Base-by-base conservation (phyloP, 225 moss, liverwort and hornwort species). In the Sphagnum contortum region DNA sequence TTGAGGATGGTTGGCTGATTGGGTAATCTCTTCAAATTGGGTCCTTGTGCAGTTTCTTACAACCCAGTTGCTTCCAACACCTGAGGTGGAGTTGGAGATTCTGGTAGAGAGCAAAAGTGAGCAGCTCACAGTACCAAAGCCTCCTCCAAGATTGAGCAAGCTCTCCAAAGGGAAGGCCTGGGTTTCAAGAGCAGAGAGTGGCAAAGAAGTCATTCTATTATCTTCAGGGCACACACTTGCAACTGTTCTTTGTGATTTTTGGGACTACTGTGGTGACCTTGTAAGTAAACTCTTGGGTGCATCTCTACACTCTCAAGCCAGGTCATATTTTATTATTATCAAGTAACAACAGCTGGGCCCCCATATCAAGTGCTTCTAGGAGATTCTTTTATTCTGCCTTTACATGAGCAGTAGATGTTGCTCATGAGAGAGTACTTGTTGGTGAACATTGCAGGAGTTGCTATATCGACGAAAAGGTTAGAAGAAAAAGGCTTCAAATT, bases 261-360 rank as follows among this genome's bases (percentile, higher is more conserved):
- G 93, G 93, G 93, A 94, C 68, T 84, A 90, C 72, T 72, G 80
- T 68, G 90, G 93, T 11, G 84, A 90, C 81, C 73, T 94, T 83
- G 93, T 94, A 72, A 88, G 87, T 69, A 46, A n/a, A 51, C 69
- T 29, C 29, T 29, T 29, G 29, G 29, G 29, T 29, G 29, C 12
- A 44, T 29, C 29, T 29, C 29, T 29, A 29, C 29, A 29, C 29
- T 29, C 29, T 29, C 29, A 29, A 29, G 29, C 1, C 29, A 29
- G 29, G 29, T 29, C 29, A 29, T 29, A 29, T 29, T 29, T 29
- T 29, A 29, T 29, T 29, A 29, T 29, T 1, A 29, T 29, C 29
- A 29, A 29, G 29, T 10, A 8, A 4, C 45, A 4, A 9, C 44
- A 44, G 45, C 29, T 29, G 29, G n/a, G 12, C 47, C 9, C n/a